A percentile compares a stretch with the other conserved stretches of the same genome.
These are phyloP conservation scores for Waltiozyma sp. DNA, from an alignment of 1,139 yeast genomes.

Conservation along the genomic window DNA sequence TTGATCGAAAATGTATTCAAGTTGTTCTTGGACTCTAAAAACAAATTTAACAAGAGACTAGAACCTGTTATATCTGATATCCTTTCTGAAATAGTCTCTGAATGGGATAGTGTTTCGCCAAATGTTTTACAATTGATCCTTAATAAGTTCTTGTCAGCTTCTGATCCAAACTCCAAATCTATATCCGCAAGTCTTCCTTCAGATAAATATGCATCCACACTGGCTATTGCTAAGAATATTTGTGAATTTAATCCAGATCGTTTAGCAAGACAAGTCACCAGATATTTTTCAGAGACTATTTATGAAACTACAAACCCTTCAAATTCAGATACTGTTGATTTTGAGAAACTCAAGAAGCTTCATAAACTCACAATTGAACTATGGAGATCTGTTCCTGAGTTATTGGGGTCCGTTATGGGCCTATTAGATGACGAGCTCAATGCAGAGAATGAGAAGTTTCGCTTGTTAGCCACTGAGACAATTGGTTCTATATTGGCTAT, in stretches of 20 bases:
- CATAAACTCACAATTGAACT: slow-evolving; percentile 57
- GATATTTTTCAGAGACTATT: slow-evolving; percentile 67
- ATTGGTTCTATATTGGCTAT: slow-evolving; percentile 56
- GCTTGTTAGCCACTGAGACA: slow-evolving; percentile 63
- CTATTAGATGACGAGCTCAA: slow-evolving; percentile 71
- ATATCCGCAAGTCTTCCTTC: slow-evolving; percentile 21
- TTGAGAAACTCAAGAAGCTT: slow-evolving; percentile 39
- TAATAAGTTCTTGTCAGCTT: slow-evolving; percentile 24
- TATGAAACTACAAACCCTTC: slow-evolving; percentile 31
- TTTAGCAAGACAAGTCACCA: slow-evolving; percentile 69
- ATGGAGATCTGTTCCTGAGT: slow-evolving; percentile 73
- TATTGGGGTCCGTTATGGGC: slow-evolving; percentile 66
- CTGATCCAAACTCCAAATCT: slow-evolving; percentile 3
- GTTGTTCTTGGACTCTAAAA: slow-evolving; percentile 46
- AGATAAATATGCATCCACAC: slow-evolving; percentile 39
- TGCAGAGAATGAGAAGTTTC: slow-evolving; percentile 54
- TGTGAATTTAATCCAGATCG: slow-evolving; percentile 67
- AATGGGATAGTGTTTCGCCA: slow-evolving; percentile 58
- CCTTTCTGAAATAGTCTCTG: slow-evolving; percentile 67
- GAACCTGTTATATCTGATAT: slow-evolving; percentile 58
- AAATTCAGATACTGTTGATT: slow-evolving; percentile 22
- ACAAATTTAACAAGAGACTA: slow-evolving; percentile 28
- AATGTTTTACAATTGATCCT: slow-evolving; percentile 53
- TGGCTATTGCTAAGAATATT: slow-evolving; percentile 53
- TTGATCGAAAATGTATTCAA: slow-evolving; percentile 49